phyloP scores from a whole-genome alignment of 2,329 filamentous ascomycete species.

The Ceratocystis destructans region DNA sequence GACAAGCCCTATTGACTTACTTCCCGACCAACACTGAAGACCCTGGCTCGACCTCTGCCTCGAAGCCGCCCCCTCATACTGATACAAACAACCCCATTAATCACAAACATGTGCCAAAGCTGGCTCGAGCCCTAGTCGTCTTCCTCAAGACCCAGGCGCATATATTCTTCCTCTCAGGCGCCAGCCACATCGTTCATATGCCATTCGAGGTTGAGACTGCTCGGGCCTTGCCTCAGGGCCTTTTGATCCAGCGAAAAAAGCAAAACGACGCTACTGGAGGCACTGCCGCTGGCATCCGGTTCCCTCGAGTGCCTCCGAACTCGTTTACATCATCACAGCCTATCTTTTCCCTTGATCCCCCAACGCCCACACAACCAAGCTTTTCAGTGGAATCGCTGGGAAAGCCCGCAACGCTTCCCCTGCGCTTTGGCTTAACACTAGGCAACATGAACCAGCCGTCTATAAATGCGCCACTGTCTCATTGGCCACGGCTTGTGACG shows the following conservation, averaged over 20 bases:
- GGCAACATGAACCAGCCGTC: conserved; percentile 46
- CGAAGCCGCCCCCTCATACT: neutral
- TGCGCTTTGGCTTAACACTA: conserved; percentile 39
- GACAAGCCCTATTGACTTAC: conserved; percentile 72
- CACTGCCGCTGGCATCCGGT: conserved; percentile 25
- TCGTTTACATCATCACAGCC: conserved; percentile 60
- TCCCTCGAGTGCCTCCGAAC: conserved; percentile 57
- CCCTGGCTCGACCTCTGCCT: neutral
- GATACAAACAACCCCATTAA: conserved; percentile 7
- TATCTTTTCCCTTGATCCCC: conserved; percentile 30
- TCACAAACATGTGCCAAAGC: conserved; percentile 4
- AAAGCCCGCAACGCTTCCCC: conserved; percentile 40
- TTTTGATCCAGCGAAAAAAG: conserved; percentile 74
- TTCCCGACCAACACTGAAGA: conserved; percentile 40
- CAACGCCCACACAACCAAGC: conserved; percentile 21
- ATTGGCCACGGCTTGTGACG: conserved; percentile 65
- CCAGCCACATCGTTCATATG: conserved; percentile 79
- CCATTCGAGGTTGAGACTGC: conserved; percentile 88
- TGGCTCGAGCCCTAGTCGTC: conserved; percentile 60
- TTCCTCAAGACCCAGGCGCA: conserved; percentile 88
- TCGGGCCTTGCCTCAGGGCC: conserved; percentile 65
- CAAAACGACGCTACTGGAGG: conserved; percentile 25
- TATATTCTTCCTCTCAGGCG: conserved; percentile 78
- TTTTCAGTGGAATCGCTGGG: conserved; percentile 46
- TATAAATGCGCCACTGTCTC: conserved; percentile 39